Base-by-base conservation (phyloP, 768 basidiomycete genomes). In the Lactifluus volemus region DNA sequence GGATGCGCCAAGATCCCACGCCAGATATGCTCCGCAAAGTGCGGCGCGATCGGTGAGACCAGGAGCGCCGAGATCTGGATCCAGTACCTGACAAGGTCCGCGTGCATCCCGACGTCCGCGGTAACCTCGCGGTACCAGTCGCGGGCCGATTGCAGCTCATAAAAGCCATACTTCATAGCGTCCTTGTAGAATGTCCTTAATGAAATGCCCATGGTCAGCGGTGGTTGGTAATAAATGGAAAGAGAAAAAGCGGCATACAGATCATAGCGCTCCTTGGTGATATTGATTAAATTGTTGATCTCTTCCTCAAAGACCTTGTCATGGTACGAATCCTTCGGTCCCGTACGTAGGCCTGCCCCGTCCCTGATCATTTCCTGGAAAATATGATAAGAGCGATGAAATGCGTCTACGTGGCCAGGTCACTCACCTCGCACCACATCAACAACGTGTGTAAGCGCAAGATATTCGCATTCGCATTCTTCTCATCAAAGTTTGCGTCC, bases 401-500 rank as follows among this genome's bases (percentile, higher is more conserved):
- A 3, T n/a, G 39, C 6, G 21, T 30, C 21, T 32, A 47, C 25
- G 42, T 36, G 49, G 51, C 4, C 60, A 36, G 3, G 70, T 7
- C 2, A 12, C 80, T 32, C 60, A 92, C 92, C 75, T 96, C 88
- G 67, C 92, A 94, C 95, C 96, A 99, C 4, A 79, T 81, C 65
- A 94, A 77, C 68, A 97, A 76, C 0, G 96, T 98, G 71, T 95
- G 88, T 63, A 99, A 77, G 54, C 97, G 82, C 70, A 98, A 73
- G 70, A 99, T 98, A 63, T 92, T 93, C 11, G 97, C 94, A 71
- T 98, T 99, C 17, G 97, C 97, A 5, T 88, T 90, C 77, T 93
- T 90, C 79, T 98, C 96, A 70, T 99, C 97, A 68, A 98, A 99
- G 78, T 99, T 99, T 49, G 96, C 96, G 74, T 99, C 97, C 73